phyloP scores from a whole-genome alignment of 73 alveolate genomes.

The Stentor roeselii region DNA sequence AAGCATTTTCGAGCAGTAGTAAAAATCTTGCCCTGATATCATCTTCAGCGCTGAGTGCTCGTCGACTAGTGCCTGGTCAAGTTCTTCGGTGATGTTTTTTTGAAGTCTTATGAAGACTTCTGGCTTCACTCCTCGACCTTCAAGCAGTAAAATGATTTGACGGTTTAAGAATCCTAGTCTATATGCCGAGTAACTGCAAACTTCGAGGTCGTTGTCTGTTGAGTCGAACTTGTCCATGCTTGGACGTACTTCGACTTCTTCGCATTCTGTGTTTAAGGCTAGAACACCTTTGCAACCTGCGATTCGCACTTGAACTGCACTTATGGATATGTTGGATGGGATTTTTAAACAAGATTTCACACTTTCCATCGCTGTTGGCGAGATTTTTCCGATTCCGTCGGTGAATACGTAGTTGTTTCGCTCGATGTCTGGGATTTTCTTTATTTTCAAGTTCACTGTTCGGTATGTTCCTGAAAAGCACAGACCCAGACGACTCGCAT shows the following conservation, averaged over 20 bases:
- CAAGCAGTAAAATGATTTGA: neutral
- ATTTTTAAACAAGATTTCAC: slow-evolving; percentile 23
- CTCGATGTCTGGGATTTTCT: neutral
- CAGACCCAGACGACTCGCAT: neutral
- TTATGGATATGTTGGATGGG: neutral
- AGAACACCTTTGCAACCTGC: slow-evolving; percentile 29
- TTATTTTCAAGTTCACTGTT: neutral
- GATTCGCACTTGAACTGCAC: slow-evolving; percentile 12
- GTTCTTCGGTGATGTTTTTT: neutral
- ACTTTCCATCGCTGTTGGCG: neutral
- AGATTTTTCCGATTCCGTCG: slow-evolving; percentile 13
- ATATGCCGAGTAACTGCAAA: neutral
- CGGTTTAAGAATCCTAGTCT: slow-evolving; percentile 11
- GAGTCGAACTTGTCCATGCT: slow-evolving; percentile 23
- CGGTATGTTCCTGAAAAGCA: neutral
- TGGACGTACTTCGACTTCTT: slow-evolving; percentile 1
- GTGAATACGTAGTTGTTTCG: neutral
- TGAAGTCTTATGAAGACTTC: neutral
- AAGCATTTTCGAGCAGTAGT: neutral
- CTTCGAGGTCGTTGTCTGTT: neutral
- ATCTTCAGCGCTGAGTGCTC: neutral
- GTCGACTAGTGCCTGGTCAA: neutral
- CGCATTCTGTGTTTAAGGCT: neutral
- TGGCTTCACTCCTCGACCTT: neutral
- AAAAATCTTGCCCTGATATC: neutral